A percentile compares a stretch with the other conserved stretches of the same genome.
These are phyloP conservation scores for Persicaria tinctoria DNA, from an alignment of 148 eudicot genomes.

Conservation along the genomic window DNA sequence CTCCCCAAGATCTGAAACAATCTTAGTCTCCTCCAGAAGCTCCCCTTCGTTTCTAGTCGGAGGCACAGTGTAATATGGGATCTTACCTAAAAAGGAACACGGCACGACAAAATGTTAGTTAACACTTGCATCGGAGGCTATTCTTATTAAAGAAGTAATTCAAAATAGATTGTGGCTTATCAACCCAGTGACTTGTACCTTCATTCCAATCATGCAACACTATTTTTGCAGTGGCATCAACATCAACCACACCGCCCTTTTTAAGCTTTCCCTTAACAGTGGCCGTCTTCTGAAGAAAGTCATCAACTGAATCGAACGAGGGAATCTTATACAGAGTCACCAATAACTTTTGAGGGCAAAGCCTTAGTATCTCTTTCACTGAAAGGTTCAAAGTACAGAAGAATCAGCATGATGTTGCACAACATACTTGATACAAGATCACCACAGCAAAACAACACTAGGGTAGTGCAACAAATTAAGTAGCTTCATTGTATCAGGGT, in stretches of 20 bases:
- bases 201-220: slow-evolving; percentile 94
- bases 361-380: slow-evolving; percentile 90
- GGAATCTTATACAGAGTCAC: slow-evolving; percentile 78
- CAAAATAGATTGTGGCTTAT: not conserved
- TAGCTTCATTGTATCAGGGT: not conserved
- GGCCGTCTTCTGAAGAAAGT: slow-evolving; percentile 81
- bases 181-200: slow-evolving; percentile 36
- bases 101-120: not conserved
- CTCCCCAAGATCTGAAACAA: slow-evolving; percentile 74
- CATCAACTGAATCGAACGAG: slow-evolving; percentile 82
- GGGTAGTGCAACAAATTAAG: not conserved
- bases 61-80: slow-evolving; percentile 89
- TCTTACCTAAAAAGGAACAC: slow-evolving; percentile 54
- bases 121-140: not conserved
- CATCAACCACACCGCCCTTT: slow-evolving; percentile 83
- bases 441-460: not conserved
- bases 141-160: not conserved
- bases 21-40: slow-evolving; percentile 46
- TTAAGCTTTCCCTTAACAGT: slow-evolving; percentile 83
- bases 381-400: slow-evolving; percentile 13
- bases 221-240: slow-evolving; percentile 83
- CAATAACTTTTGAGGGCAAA: slow-evolving; percentile 65
- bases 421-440: not conserved
- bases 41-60: slow-evolving; percentile 66
- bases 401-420: not conserved